Evolutionary conservation across 1,284 basidiomycete genomes (phyloP).

Genomic region (Coniferiporia sulphurascens): DNA sequence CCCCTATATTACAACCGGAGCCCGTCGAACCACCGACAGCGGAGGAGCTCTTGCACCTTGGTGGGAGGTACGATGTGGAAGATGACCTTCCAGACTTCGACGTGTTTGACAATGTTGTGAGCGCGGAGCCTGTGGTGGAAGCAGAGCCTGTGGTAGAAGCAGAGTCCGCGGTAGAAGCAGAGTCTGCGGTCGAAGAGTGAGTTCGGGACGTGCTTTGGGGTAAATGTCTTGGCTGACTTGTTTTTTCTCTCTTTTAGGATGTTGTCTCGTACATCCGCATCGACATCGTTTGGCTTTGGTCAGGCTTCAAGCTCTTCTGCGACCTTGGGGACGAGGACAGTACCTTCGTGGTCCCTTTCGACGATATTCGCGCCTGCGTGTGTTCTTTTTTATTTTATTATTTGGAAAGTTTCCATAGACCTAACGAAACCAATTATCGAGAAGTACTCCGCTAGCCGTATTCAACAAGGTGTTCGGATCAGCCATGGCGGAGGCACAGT

Average conservation of each 20-base stretch:
- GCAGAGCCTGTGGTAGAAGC: neutral
- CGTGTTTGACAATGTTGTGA: neutral
- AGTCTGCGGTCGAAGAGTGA: too few species aligned
- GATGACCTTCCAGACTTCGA: conserved; percentile 8
- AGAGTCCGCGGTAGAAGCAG: neutral
- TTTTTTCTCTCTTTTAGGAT: neutral
- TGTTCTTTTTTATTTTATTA: neutral
- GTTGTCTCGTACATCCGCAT: neutral
- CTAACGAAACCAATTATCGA: too few species aligned
- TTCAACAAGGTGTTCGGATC: neutral
- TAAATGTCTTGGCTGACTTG: too few species aligned
- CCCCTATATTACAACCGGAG: neutral
- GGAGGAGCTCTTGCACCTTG: conserved; percentile 4
- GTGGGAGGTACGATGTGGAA: neutral
- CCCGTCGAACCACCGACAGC: conserved; percentile 2
- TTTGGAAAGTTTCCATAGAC: too few species aligned
- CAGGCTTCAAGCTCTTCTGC: neutral
- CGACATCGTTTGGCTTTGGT: neutral
- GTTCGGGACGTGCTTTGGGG: too few species aligned
- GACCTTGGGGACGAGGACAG: neutral
- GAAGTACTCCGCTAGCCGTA: neutral
- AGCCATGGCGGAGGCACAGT: neutral
- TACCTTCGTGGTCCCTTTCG: conserved; percentile 1
- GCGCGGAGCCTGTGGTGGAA: neutral
- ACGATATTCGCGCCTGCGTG: conserved; percentile 12